Conservation (phyloP, 2,329 filamentous ascomycete species). For the Rutstroemia sp. region DNA sequence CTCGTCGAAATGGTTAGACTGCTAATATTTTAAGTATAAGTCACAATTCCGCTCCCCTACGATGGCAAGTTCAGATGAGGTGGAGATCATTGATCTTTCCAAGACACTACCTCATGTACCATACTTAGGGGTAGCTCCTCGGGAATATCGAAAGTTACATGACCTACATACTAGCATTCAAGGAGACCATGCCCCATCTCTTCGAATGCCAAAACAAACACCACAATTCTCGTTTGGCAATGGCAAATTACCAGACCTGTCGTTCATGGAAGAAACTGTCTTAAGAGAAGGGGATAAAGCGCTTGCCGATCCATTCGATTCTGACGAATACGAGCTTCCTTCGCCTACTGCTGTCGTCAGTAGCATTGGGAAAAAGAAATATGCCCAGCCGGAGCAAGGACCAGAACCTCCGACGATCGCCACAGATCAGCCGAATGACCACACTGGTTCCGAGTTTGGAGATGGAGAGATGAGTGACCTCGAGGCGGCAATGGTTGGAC, state of each 20-base stretch:
- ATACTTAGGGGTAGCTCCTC: constrained; percentile 19
- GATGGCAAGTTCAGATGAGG: neutral
- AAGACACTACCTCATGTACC: constrained; percentile 8
- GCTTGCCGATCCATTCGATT: constrained; percentile 10
- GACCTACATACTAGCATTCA: constrained; percentile 27
- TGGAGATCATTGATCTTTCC: constrained; percentile 27
- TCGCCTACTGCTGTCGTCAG: constrained; percentile 30
- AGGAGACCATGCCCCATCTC: constrained; percentile 12
- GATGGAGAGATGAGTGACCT: constrained; percentile 13
- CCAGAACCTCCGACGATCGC: constrained; percentile 2
- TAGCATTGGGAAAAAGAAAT: neutral
- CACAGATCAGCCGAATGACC: neutral
- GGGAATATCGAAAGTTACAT: constrained; percentile 26
- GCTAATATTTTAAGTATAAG: too few relatives aligned
- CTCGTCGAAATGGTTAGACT: too few relatives aligned
- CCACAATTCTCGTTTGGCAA: constrained; percentile 22
- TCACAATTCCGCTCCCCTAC: neutral
- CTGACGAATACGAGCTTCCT: constrained; percentile 30
- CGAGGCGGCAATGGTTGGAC: constrained; percentile 23
- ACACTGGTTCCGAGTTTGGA: neutral
- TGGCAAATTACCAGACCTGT: constrained; percentile 17
- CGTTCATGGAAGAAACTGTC: constrained; percentile 13
- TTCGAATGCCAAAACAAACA: constrained; percentile 23
- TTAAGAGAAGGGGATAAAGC: constrained; percentile 2
- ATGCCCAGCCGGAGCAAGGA: neutral